Evolutionary conservation across 2,329 filamentous ascomycete genomes (phyloP), one percentile per base, ranked within the genome.

Genomic region (Orbilia javanica): DNA sequence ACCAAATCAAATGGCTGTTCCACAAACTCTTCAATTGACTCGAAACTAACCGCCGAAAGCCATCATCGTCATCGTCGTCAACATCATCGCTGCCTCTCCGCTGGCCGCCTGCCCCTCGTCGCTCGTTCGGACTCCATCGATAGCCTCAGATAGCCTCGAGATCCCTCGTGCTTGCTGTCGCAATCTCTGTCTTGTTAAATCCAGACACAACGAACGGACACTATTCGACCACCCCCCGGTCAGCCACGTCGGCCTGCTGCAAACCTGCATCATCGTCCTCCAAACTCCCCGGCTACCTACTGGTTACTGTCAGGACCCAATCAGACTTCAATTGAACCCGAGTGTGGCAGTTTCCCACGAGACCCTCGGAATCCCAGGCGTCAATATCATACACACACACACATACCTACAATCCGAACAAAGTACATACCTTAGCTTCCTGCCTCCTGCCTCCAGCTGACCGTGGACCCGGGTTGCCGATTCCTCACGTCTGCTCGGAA

Each of bases 161-260:
- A 42, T 20, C 46, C 52, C 57, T 62, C 62, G 50, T 68, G 22
- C 44, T 52, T 7, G 15, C 42, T 27, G 66, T 48, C 53, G 42
- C 67, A 52, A 63, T 52, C 48, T 18, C 53, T 64, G 64, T 36
- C 48, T 48, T 55, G 25, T 52, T 39, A 29, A 46, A 44, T 44
- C 6, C 18, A 25, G 46, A 50, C 46, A 22, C 11, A 25, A 50
- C 46, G 20, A 20, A 55, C 48, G 50, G 63, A 39, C 66, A 44
- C 11, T 48, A 42, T 57, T 29, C 52, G 6, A 22, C n/a, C 15
- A 57, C 50, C 25, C 39, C 31, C 53, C 55, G 42, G 55, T 50
- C 68, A 64, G 74, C 74, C 74, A 78, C 74, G 74, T 78, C 74
- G 67, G 60, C 74, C 50, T 67, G 67, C 74, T 63, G 48, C 60